Base-by-base conservation (phyloP, 257 asterid genomes). In the Prunella vulgaris region DNA sequence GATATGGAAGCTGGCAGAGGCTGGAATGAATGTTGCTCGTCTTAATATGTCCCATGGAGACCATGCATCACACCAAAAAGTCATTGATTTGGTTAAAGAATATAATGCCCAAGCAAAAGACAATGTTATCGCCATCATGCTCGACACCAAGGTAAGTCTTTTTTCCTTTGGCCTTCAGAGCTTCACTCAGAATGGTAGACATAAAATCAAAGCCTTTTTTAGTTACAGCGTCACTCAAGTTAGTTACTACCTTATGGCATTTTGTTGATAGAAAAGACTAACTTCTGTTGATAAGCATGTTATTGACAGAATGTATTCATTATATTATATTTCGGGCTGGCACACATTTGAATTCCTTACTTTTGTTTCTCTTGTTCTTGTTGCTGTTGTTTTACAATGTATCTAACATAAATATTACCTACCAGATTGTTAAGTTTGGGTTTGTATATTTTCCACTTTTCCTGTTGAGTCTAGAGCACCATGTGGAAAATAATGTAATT, bases 11-110 rank as follows among this genome's bases (percentile, higher is more conserved):
- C 73, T 90, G 76, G 94, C 95, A 25, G 95, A 88, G 77, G 97
- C 92, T 60, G 96, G 97, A 67, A 90, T 90, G 96, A 90, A 88
- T 75, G 97, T 88, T 71, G 96, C 97, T 35, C 92, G 96, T 57
- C 72, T 90, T 46, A 90, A 90, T 74, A 87, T 90, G 95, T 90
- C 97, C 54, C 97, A 88, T 22, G 97, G 95, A 72, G 95, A 87
- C 78, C 97, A 90, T 70, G 83, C 96, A n/a, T 90, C 95, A 24
- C 97, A 90, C 76, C 96, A 88, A 68, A 87, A 88, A 75, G 93
- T 88, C 59, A 86, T 90, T 73, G 95, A 88, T 81, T 76, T 87
- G 86, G 95, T 90, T 60, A 88, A 83, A 77, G 93, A 86, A 72
- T 90, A 86, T 67, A 89, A 87, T 74, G 79, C 89, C 49, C 90